Base-by-base conservation (phyloP, 2,329 filamentous ascomycete genomes). In the Fusarium humuli region DNA sequence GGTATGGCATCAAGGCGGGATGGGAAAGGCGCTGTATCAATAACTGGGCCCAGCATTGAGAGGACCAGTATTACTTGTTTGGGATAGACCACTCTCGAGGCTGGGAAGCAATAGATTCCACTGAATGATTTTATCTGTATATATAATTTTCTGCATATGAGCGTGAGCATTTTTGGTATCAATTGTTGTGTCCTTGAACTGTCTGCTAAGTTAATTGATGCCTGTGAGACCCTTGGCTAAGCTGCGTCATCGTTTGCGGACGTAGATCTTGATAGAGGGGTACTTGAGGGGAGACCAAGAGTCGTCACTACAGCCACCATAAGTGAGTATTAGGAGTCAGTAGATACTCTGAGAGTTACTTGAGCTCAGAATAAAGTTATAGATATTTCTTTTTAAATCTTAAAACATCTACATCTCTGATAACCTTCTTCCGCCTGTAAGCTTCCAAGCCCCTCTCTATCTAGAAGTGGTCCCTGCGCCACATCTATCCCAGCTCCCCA, bases 71-170 rank as follows among this genome's bases (percentile, higher is more conserved):
- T 66, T 72, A 66, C 44, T 66, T 59, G 45, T 65, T 67, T 62
- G 71, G 69, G 67, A 75, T 75, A 75, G 73, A 75, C 70, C 64
- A 75, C 63, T 73, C 70, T 73, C 73, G 69, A 73, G 67, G 72
- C 68, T 70, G 72, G 73, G 75, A 75, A 73, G 69, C 73, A 75
- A 76, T 75, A 75, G 73, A 75, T 74, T 77, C 72, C 67, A 76
- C 69, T 76, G 74, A 70, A 67, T 74, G 61, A 66, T 69, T 69
- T 72, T 71, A 68, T 71, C 72, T 73, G 69, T 73, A 71, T 48
- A 65, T 72, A 68, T 45, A 50, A 57, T 65, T 65, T 25, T 44
- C 22, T 29, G 47, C 45, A 18, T 11, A 52, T 29, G 34, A 53
- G 49, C 23, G 49, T 53, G 49, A 49, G 22, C 29, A 18, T 25